phyloP scores from a whole-genome alignment of 2,329 filamentous ascomycete genomes.

The Venturia carpophila region DNA sequence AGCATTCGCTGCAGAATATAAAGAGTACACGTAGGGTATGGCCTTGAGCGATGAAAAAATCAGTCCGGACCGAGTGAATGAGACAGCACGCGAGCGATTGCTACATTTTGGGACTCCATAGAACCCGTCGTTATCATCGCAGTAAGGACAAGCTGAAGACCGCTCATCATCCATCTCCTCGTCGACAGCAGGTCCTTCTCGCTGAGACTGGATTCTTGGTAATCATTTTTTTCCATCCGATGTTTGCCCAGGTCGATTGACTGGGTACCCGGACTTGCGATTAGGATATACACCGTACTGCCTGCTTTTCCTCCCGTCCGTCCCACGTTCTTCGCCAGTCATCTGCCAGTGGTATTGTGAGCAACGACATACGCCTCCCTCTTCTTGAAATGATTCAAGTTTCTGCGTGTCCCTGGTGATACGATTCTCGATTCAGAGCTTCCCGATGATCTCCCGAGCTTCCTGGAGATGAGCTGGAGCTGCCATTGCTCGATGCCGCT shows the following conservation, averaged over 20 bases:
- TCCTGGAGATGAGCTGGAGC: neutral
- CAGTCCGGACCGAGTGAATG: too few species aligned
- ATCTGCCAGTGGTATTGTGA: neutral
- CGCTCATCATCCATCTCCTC: too few species aligned
- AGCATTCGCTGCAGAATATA: too few species aligned
- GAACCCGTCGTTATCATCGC: too few species aligned
- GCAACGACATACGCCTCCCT: neutral
- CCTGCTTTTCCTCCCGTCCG: too few species aligned
- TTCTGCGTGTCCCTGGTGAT: neutral
- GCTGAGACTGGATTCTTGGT: neutral
- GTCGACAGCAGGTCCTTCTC: neutral
- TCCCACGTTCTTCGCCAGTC: neutral
- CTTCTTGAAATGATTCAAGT: neutral
- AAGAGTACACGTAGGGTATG: too few species aligned
- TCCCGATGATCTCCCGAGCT: neutral
- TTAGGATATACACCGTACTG: neutral
- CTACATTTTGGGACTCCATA: too few species aligned
- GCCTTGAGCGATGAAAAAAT: too few species aligned
- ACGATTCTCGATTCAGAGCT: neutral
- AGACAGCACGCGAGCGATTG: too few species aligned
- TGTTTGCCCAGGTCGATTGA: neutral
- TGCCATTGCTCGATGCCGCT: neutral
- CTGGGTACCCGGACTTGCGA: neutral
- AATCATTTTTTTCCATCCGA: neutral
- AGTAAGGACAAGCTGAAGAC: too few species aligned